Percentiles rank a stretch among this genome's conserved stretches.
phyloP scores from a whole-genome alignment of 106 monocot genomes.

The Acorus calamus region DNA sequence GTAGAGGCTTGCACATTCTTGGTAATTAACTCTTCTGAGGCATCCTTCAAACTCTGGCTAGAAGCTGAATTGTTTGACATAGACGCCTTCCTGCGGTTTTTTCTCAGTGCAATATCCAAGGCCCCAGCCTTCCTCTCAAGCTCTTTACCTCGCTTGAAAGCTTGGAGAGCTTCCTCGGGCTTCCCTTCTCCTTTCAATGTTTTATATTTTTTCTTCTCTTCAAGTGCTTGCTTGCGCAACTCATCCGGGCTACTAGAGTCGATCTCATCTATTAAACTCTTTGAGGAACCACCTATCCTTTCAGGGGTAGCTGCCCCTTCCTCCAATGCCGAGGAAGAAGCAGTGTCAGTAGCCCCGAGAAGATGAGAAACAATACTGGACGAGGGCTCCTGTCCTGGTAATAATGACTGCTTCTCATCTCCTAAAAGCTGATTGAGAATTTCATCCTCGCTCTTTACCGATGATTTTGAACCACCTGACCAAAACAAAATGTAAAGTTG shows the following conservation, averaged over 20 bases:
- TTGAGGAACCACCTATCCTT: slow-evolving; percentile 3
- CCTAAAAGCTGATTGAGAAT: slow-evolving; percentile 35
- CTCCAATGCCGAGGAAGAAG: slow-evolving; percentile 25
- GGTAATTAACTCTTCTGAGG: slow-evolving; percentile 13
- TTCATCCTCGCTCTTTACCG: slow-evolving; percentile 42
- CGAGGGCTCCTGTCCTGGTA: slow-evolving; percentile 17
- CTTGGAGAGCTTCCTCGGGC: slow-evolving; percentile 68
- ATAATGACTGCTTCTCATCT: slow-evolving; percentile 27
- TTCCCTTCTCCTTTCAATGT: slow-evolving; percentile 77
- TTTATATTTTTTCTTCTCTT: slow-evolving; percentile 78
- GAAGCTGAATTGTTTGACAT: slow-evolving; percentile 10
- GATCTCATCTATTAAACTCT: slow-evolving; percentile 13
- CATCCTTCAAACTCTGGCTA: slow-evolving; percentile 20
- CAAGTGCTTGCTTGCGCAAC: slow-evolving; percentile 60
- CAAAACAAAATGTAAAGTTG: background rate
- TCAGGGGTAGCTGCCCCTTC: slow-evolving; percentile 14
- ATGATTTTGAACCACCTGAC: slow-evolving; percentile 37
- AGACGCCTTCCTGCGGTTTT: slow-evolving; percentile 46
- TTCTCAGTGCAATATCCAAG: slow-evolving; percentile 62
- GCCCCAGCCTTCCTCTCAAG: slow-evolving; percentile 85
- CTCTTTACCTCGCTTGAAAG: slow-evolving; percentile 79
- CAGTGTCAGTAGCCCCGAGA: slow-evolving; percentile 3
- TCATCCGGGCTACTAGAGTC: slow-evolving; percentile 54
- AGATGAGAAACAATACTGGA: slow-evolving; percentile 10
- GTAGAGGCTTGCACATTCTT: slow-evolving; percentile 19